Percentiles rank a stretch among this genome's conserved stretches.
These are phyloP conservation scores for Podospora pseudopauciseta DNA, from an alignment of 495 filamentous ascomycete species.

Conservation along the genomic window DNA sequence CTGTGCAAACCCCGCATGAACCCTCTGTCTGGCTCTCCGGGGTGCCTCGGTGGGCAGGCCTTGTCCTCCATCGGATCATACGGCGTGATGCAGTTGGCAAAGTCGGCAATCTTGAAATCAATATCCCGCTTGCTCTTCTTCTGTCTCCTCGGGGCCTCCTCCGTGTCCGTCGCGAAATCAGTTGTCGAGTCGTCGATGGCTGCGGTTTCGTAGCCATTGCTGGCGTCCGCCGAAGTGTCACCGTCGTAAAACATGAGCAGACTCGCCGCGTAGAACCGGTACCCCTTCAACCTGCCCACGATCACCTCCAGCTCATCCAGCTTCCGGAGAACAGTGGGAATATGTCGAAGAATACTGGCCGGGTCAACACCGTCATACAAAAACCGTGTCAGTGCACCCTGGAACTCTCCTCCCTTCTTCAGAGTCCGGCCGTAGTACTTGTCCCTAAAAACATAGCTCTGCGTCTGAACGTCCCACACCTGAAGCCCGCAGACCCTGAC, in stretches of 20 bases:
- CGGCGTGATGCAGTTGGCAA: slow-evolving; percentile 93
- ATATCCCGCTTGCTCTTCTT: slow-evolving; percentile 53
- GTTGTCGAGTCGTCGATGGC: slow-evolving; percentile 49
- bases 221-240: slow-evolving; percentile 46
- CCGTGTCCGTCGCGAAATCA: slow-evolving; percentile 49
- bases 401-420: slow-evolving; percentile 86
- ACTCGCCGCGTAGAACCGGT: slow-evolving; percentile 94
- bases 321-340: slow-evolving; percentile 82
- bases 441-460: slow-evolving; percentile 85
- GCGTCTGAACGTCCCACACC: slow-evolving; percentile 81
- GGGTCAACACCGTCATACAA: slow-evolving; percentile 87
- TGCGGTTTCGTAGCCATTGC: slow-evolving; percentile 28
- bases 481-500: slow-evolving; percentile 95
- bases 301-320: slow-evolving; percentile 76
- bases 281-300: slow-evolving; percentile 72
- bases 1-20: slow-evolving; percentile 83
- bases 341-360: slow-evolving; percentile 72
- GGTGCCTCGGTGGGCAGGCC: slow-evolving; percentile 77
- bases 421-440: slow-evolving; percentile 94
- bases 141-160: slow-evolving; percentile 37
- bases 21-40: slow-evolving; percentile 76
- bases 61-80: slow-evolving; percentile 64
- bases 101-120: slow-evolving; percentile 95
- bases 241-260: slow-evolving; percentile 93
- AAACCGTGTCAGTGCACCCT: slow-evolving; percentile 81